Evolutionary conservation across 2,329 filamentous ascomycete species (phyloP), one percentile per base, ranked within the genome.

Genomic region (Paecilomyces sp.): DNA sequence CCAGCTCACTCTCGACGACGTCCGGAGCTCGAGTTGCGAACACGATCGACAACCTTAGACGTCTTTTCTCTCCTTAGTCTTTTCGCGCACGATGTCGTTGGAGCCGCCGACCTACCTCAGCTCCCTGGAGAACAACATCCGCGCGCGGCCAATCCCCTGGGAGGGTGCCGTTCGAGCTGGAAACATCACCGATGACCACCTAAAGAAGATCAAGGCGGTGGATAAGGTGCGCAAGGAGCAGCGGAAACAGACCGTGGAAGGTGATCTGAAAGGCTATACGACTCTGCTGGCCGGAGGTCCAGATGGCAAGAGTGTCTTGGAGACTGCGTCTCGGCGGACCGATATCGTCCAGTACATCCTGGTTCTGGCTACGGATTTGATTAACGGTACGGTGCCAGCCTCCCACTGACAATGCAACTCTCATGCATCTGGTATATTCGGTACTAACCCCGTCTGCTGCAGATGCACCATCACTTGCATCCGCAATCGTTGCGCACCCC

Each of bases 311-410:
- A 92, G 88, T 75, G 90, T 97, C 62, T 82, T 97, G 66, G 90
- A 97, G 79, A 87, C 88, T 62, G 91, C 92, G 53, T 85, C 88
- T 34, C 92, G 92, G 81, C 87, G 92, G 68, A 84, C 87, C 71
- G 92, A 97, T 78, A 91, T 99, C 67, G 84, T 97, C 64, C 93
- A 97, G 79, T 97, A 97, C 75, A 89, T 97, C 72, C 82, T 99
- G 61, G 93, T 97, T 55, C 80, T 99, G 70, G 83, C 94, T 62
- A 88, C 86, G 63, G 94, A 99, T 73, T 79, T 99, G 64, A 86
- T 97, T 62, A 89, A 93, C 72, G 86, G 92, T 96, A 81, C 69
- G 58, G 28, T 15, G 7, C 30, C 36, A 54, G 24, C 50, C 22
- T 13, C 22, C 15, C 36, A 31, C 41, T n/a, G 11, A 41, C n/a